Conservation (phyloP, 2,329 filamentous ascomycete species). For the Nemania serpens region DNA sequence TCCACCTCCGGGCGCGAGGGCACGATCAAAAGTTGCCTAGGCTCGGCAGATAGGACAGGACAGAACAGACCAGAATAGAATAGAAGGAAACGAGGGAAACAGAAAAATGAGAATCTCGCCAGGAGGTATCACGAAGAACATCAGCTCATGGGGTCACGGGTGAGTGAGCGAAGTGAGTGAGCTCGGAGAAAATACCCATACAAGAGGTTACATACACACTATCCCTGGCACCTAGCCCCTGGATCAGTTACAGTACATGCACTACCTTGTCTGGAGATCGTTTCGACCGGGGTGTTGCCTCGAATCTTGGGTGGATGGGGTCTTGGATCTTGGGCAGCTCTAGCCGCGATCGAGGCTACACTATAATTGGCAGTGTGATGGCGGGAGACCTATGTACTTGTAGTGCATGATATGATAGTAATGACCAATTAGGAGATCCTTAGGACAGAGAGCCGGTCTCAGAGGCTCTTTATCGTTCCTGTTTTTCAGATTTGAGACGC, state of each 20-base stretch:
- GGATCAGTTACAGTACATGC: constrained; percentile 13
- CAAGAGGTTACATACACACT: constrained; percentile 5
- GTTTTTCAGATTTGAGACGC: too few relatives aligned
- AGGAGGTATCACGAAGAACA: constrained; percentile 10
- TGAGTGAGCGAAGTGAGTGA: neutral
- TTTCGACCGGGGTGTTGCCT: constrained; percentile 22
- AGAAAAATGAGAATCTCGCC: neutral
- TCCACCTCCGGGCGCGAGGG: constrained; percentile 17
- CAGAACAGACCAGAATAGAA: too few relatives aligned
- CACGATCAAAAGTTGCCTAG: neutral
- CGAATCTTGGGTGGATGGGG: neutral
- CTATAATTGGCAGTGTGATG: too few relatives aligned
- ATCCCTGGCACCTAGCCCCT: constrained; percentile 1
- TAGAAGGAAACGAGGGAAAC: constrained; percentile 9
- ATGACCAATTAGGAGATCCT: too few relatives aligned
- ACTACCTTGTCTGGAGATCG: constrained; percentile 25
- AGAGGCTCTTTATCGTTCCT: too few relatives aligned
- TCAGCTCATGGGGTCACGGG: constrained; percentile 19
- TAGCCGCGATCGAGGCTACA: neutral
- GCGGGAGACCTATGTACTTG: too few relatives aligned
- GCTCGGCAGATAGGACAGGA: too few relatives aligned
- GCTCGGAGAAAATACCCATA: neutral
- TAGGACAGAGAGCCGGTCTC: too few relatives aligned
- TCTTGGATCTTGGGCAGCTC: neutral
- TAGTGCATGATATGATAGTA: too few relatives aligned